Evolutionary conservation across 768 basidiomycete species (phyloP).

Genomic region (Zangia roseola): DNA sequence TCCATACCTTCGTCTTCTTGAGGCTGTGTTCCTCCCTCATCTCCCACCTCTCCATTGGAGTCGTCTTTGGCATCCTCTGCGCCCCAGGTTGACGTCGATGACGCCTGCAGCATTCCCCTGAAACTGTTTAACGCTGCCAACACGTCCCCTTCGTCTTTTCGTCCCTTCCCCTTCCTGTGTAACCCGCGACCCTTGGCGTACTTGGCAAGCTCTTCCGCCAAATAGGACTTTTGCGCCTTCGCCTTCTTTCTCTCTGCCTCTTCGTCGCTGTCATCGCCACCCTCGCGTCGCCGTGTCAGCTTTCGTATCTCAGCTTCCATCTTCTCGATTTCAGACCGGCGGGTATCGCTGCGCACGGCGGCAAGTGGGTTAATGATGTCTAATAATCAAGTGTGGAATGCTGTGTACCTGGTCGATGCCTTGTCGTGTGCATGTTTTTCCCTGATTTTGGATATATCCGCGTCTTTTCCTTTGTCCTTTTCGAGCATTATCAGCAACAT

Average conservation of each 20-base stretch:
- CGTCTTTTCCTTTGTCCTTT: conserved; percentile 20
- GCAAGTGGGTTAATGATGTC: not conserved
- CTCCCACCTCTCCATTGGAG: conserved; percentile 17
- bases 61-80: conserved; percentile 19
- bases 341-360: conserved; percentile 46
- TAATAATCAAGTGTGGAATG: not conserved
- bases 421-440: conserved; percentile 75
- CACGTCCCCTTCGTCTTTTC: conserved; percentile 71
- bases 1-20: conserved; percentile 58
- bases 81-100: conserved; percentile 34
- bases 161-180: conserved; percentile 54
- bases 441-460: conserved; percentile 68
- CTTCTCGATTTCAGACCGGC: conserved; percentile 75
- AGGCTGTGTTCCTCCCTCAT: conserved; percentile 13
- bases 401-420: conserved; percentile 52
- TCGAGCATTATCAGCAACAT: not conserved
- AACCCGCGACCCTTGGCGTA: conserved; percentile 67
- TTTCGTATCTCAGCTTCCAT: conserved; percentile 89
- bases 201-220: conserved; percentile 80
- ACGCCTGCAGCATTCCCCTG: conserved; percentile 60
- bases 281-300: conserved; percentile 59
- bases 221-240: conserved; percentile 58
- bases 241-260: conserved; percentile 54
- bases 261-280: conserved; percentile 65
- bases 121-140: conserved; percentile 69